Percentiles rank a stretch among this genome's conserved stretches.
phyloP scores from a whole-genome alignment of 306 rosid genomes.

The Prunus davidiana region DNA sequence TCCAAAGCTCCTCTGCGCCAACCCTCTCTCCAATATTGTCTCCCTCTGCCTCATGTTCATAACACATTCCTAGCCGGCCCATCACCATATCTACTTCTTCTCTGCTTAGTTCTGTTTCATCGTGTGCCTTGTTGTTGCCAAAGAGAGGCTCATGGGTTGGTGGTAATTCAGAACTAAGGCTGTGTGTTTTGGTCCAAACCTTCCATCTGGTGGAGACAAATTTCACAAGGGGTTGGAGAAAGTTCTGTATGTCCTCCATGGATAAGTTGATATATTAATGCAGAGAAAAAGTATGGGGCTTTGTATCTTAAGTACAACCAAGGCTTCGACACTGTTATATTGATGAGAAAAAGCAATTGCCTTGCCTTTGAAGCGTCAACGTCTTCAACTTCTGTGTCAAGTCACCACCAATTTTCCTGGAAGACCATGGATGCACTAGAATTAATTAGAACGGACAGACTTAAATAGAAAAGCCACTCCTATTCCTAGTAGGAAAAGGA shows the following conservation, averaged over 20 bases:
- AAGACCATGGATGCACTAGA: neutral
- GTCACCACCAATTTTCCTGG: neutral
- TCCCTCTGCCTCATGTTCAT: neutral
- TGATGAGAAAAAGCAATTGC: neutral
- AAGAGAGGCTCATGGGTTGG: too few species aligned
- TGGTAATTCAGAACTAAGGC: neutral
- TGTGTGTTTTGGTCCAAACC: slow-evolving; percentile 13
- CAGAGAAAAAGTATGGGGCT: too few species aligned
- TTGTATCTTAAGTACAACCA: neutral
- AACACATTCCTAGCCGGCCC: slow-evolving; percentile 30
- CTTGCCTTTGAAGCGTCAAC: neutral
- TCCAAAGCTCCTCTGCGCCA: slow-evolving; percentile 22
- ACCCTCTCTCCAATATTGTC: neutral
- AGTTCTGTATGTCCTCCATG: slow-evolving; percentile 6
- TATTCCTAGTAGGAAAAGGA: neutral
- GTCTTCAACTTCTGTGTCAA: neutral
- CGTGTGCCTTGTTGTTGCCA: too few species aligned
- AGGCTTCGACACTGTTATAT: neutral
- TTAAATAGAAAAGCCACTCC: neutral
- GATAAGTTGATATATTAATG: neutral
- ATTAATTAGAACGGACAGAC: neutral
- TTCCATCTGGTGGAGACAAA: slow-evolving; percentile 9
- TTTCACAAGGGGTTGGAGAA: neutral
- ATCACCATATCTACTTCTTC: slow-evolving; percentile 35
- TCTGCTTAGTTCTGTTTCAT: neutral